Evolutionary conservation across 805 yeast genomes (phyloP).

Genomic region (Brettanomyces anomalus): DNA sequence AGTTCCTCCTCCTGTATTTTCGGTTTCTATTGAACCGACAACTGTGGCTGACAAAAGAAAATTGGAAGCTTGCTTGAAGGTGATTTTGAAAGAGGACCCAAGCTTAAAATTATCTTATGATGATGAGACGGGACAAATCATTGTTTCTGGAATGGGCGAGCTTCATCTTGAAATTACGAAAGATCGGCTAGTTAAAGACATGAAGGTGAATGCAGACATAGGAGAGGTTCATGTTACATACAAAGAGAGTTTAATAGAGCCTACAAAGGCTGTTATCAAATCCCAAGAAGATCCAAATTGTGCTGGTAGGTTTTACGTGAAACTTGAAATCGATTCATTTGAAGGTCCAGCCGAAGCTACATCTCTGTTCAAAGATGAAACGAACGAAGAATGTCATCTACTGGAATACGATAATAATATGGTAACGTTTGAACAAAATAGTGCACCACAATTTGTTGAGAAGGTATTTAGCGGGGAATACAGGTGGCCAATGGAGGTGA

Average conservation of each 20-base stretch:
- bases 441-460: slow-evolving; percentile 16
- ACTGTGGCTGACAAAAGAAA: slow-evolving; percentile 73
- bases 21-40: slow-evolving; percentile 72
- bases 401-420: slow-evolving; percentile 41
- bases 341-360: slow-evolving; percentile 25
- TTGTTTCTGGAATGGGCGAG: slow-evolving; percentile 88
- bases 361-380: slow-evolving; percentile 28
- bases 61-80: slow-evolving; percentile 59
- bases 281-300: slow-evolving; percentile 13
- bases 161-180: slow-evolving; percentile 83
- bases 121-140: slow-evolving; percentile 83
- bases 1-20: slow-evolving; percentile 90
- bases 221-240: slow-evolving; percentile 86
- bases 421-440: slow-evolving; percentile 26
- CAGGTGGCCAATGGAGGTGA: slow-evolving; percentile 38
- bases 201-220: slow-evolving; percentile 72
- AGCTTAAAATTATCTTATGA: slow-evolving; percentile 63
- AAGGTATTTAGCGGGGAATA: slow-evolving; percentile 12
- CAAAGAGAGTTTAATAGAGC: slow-evolving; percentile 51
- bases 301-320: slow-evolving; percentile 12
- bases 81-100: slow-evolving; percentile 82
- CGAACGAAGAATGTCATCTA: slow-evolving; percentile 31
- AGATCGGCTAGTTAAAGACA: slow-evolving; percentile 69
- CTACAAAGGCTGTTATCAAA: slow-evolving; percentile 17
- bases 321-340: slow-evolving; percentile 22